Conservation (phyloP, 1,284 basidiomycete genomes). For the Cutaneotrichosporon sp. region DNA sequence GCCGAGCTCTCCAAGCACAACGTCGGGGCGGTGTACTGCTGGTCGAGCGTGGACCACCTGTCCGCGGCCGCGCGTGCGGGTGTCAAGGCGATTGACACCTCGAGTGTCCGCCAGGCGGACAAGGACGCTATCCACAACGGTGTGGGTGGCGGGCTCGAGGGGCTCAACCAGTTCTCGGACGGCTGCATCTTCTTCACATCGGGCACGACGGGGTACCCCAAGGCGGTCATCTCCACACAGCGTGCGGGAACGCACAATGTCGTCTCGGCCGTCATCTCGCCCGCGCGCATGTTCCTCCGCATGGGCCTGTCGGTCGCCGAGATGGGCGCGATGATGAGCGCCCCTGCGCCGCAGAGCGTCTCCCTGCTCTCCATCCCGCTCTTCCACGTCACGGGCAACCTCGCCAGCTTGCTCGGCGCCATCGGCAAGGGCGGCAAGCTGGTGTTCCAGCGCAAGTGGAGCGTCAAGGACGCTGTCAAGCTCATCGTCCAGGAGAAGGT, state of each 20-base stretch:
- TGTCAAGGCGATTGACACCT: background rate
- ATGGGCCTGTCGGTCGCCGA: background rate
- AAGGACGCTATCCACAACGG: background rate
- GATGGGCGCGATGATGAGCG: background rate
- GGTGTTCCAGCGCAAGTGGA: constrained; percentile 42
- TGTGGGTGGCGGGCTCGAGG: constrained; percentile 21
- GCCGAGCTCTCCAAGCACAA: constrained; percentile 1
- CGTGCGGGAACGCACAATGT: constrained; percentile 20
- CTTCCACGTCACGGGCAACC: constrained; percentile 51
- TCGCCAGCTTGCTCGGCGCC: constrained; percentile 41
- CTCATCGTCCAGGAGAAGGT: constrained; percentile 40
- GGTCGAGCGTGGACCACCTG: constrained; percentile 11
- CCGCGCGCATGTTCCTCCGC: constrained; percentile 1
- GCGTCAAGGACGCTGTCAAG: constrained; percentile 34
- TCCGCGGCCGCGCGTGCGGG: background rate
- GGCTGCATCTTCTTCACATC: constrained; percentile 46
- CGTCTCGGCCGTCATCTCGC: constrained; percentile 10
- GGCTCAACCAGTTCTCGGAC: constrained; percentile 40
- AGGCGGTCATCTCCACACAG: constrained; percentile 48
- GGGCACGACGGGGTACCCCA: constrained; percentile 26
- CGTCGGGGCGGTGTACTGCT: constrained; percentile 14
- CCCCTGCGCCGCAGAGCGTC: background rate
- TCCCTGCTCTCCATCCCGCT: constrained; percentile 42
- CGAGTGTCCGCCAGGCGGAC: background rate
- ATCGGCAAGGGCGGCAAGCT: constrained; percentile 41